phyloP scores from a whole-genome alignment of 257 asterid species.

The Rehmannia glutinosa region DNA sequence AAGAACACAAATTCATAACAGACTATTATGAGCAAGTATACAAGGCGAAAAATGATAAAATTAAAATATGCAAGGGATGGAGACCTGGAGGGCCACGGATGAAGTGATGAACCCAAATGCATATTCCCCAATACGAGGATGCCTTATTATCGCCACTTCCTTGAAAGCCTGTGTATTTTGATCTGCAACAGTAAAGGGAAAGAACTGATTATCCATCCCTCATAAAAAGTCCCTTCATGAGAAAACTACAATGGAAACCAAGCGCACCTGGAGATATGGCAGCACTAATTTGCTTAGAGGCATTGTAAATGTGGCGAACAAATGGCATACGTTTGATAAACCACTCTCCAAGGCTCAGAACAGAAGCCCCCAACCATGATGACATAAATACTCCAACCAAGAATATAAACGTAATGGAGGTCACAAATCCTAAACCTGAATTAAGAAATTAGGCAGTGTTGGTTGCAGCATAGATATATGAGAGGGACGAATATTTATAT shows the following conservation, averaged over 20 bases:
- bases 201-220: constrained; percentile 9
- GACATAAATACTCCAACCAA: constrained; percentile 83
- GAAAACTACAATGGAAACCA: constrained; percentile 14
- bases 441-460: constrained; percentile 13
- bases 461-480: constrained; percentile 5
- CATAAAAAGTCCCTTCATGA: neutral
- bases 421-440: constrained; percentile 70
- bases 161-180: constrained; percentile 73
- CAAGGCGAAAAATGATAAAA: constrained; percentile 5
- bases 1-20: neutral
- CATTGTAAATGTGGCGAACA: constrained; percentile 72
- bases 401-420: constrained; percentile 71
- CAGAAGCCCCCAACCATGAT: constrained; percentile 78
- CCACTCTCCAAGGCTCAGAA: constrained; percentile 76
- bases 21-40: constrained; percentile 6
- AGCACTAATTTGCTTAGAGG: constrained; percentile 82
- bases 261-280: constrained; percentile 77
- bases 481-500: neutral
- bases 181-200: constrained; percentile 36
- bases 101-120: constrained; percentile 84
- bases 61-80: constrained; percentile 5
- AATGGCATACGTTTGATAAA: constrained; percentile 81
- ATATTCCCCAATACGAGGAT: constrained; percentile 83
- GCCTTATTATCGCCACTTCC: constrained; percentile 82
- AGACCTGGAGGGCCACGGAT: constrained; percentile 62